Conservation (phyloP, 2,329 filamentous ascomycete genomes). For the Botrytis pseudocinerea region DNA sequence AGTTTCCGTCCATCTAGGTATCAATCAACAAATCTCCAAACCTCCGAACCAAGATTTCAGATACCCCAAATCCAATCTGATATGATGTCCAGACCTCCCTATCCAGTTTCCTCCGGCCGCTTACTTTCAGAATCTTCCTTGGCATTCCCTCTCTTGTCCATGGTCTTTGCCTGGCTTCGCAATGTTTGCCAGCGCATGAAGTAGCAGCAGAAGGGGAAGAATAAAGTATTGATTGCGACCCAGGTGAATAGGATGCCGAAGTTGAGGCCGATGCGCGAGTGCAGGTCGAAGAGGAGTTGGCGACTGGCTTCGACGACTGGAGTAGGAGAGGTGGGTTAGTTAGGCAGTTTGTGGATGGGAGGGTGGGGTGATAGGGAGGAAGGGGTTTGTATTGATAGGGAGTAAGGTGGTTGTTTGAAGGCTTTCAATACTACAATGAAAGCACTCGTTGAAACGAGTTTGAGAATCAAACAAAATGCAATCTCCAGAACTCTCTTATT, state of each 20-base stretch:
- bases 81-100: neutral
- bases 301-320: conserved; percentile 57
- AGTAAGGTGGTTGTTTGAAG: too few species aligned
- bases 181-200: conserved; percentile 47
- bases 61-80: neutral
- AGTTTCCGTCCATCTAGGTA: neutral
- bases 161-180: conserved; percentile 26
- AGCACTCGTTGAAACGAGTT: too few species aligned
- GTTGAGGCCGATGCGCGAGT: conserved; percentile 58
- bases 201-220: conserved; percentile 54
- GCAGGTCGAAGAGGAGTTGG: conserved; percentile 61
- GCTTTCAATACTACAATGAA: too few species aligned
- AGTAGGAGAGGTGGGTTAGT: neutral
- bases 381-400: too few species aligned
- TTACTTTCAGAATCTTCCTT: neutral
- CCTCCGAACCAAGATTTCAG: neutral
- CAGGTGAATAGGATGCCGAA: conserved; percentile 62
- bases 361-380: too few species aligned
- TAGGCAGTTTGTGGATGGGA: too few species aligned
- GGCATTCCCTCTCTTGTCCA: conserved; percentile 2
- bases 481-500: too few species aligned
- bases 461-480: too few species aligned
- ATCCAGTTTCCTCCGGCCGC: neutral
- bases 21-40: neutral
- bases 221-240: conserved; percentile 51